Conservation (phyloP, 352 stramenopile species). For the Thalassiosira tumida region DNA sequence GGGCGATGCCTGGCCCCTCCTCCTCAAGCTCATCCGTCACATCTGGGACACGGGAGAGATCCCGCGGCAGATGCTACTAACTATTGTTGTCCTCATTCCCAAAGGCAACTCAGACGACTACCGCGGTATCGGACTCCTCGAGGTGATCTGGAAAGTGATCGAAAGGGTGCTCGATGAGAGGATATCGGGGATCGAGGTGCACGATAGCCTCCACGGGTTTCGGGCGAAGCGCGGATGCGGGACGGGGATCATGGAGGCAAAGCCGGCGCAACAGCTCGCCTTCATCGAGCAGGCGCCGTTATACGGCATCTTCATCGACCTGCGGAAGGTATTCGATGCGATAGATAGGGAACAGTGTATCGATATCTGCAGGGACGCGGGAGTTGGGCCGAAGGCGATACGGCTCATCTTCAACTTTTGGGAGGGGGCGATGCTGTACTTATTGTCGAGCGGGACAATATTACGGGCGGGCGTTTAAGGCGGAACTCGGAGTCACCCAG, state of each 20-base stretch:
- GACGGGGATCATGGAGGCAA: slow-evolving; percentile 35
- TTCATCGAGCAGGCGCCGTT: slow-evolving; percentile 41
- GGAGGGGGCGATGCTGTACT: slow-evolving; percentile 34
- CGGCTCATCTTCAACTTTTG: slow-evolving; percentile 55
- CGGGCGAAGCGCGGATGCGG: not conserved
- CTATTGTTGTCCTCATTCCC: slow-evolving; percentile 1
- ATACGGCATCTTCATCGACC: slow-evolving; percentile 45
- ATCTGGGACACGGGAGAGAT: slow-evolving; percentile 5
- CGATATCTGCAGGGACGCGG: slow-evolving; percentile 34
- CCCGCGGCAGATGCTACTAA: slow-evolving; percentile 6
- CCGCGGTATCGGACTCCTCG: slow-evolving; percentile 32
- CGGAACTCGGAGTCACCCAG: slow-evolving; percentile 64
- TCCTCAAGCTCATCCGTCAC: not conserved
- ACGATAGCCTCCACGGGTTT: slow-evolving; percentile 42
- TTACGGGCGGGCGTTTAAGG: slow-evolving; percentile 54
- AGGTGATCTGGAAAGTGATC: slow-evolving; percentile 47
- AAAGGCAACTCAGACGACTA: slow-evolving; percentile 6
- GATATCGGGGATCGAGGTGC: slow-evolving; percentile 26
- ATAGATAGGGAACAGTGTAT: slow-evolving; percentile 44
- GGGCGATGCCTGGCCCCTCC: not conserved
- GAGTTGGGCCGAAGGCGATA: slow-evolving; percentile 26
- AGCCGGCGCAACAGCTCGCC: slow-evolving; percentile 45
- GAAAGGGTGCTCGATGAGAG: slow-evolving; percentile 23
- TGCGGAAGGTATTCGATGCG: slow-evolving; percentile 44
- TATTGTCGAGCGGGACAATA: slow-evolving; percentile 24